Percentiles rank a stretch among this genome's conserved stretches.
Evolutionary conservation across 768 basidiomycete genomes (phyloP).

Genomic region (Panellus pusillus): DNA sequence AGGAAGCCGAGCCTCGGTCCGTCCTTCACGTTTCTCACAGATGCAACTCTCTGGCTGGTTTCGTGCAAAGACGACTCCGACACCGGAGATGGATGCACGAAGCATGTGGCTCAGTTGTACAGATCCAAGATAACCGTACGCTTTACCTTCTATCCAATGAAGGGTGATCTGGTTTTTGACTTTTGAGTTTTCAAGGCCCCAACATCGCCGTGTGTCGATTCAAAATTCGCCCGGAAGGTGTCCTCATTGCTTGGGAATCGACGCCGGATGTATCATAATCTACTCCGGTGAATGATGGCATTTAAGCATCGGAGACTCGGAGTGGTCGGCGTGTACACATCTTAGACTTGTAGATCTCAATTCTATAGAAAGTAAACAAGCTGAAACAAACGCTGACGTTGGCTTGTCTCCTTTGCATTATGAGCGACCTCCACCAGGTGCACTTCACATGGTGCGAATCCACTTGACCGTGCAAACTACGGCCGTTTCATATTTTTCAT

Average conservation of each 20-base stretch:
- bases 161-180: background rate
- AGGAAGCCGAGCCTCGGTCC: slow-evolving; percentile 76
- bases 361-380: slow-evolving; percentile 30
- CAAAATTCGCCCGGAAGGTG: slow-evolving; percentile 32
- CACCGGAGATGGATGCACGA: slow-evolving; percentile 22
- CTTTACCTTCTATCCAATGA: background rate
- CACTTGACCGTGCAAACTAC: slow-evolving; percentile 16
- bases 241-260: background rate
- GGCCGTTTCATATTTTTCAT: slow-evolving; percentile 5
- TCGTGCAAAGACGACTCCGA: slow-evolving; percentile 19
- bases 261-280: background rate
- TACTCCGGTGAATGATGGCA: no score
- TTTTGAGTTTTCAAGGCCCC: slow-evolving; percentile 30
- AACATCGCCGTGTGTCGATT: slow-evolving; percentile 42
- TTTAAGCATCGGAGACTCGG: no score
- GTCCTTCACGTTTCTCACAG: slow-evolving; percentile 70
- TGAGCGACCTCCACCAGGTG: slow-evolving; percentile 51
- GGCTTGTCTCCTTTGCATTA: slow-evolving; percentile 16
- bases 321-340: no score
- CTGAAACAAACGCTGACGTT: slow-evolving; percentile 21
- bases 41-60: slow-evolving; percentile 73
- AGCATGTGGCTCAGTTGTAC: slow-evolving; percentile 41
- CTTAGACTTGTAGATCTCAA: background rate
- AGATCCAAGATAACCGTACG: slow-evolving; percentile 44
- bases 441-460: slow-evolving; percentile 50